Evolutionary conservation across 305 asterid genomes (phyloP).

Genomic region (Fraxinus baroniana): DNA sequence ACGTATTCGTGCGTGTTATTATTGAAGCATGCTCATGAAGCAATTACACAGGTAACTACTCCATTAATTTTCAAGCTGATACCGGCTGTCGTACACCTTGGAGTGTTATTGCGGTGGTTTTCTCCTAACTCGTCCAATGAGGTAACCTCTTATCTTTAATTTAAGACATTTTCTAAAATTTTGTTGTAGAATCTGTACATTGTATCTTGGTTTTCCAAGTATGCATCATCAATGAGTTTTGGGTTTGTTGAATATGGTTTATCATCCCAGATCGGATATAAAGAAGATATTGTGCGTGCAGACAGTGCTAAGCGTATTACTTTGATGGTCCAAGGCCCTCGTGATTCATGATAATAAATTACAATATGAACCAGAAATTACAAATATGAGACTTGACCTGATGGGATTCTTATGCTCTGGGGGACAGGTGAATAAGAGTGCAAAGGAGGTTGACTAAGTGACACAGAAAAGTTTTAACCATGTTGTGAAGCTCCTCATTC

Average conservation of each 20-base stretch:
- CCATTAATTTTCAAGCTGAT: constrained; percentile 76
- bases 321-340: constrained; percentile 64
- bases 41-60: constrained; percentile 63
- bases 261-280: constrained; percentile 65
- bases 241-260: constrained; percentile 43
- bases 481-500: constrained; percentile 13
- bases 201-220: constrained; percentile 26
- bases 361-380: constrained; percentile 34
- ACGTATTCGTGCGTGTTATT: neutral
- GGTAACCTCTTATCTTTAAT: constrained; percentile 35
- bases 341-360: constrained; percentile 46
- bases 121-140: constrained; percentile 54
- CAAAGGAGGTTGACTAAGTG: constrained; percentile 55
- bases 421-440: constrained; percentile 61
- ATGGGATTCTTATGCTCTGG: constrained; percentile 57
- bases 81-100: constrained; percentile 73
- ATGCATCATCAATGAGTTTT: constrained; percentile 33
- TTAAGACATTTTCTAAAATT: neutral
- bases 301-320: constrained; percentile 62
- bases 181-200: constrained; percentile 9
- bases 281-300: constrained; percentile 59
- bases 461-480: constrained; percentile 21
- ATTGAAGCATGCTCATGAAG: constrained; percentile 21
- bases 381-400: constrained; percentile 44
- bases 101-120: constrained; percentile 74